Percentiles rank a stretch among this genome's conserved stretches.
These are phyloP conservation scores for Fusarium agapanthi DNA, from an alignment of 2,329 filamentous ascomycete genomes.

Conservation along the genomic window DNA sequence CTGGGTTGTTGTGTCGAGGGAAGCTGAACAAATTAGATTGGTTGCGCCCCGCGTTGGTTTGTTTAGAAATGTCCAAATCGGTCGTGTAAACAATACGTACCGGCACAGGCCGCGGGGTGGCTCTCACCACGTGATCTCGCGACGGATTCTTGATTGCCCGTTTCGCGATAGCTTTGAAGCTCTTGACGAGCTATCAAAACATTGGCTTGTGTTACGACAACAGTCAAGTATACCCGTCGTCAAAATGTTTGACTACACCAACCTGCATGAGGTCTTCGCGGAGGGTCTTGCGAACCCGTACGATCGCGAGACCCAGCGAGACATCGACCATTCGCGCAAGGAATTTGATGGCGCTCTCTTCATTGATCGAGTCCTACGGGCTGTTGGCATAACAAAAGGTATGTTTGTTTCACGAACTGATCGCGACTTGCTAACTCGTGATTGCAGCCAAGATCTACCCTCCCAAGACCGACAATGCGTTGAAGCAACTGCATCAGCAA, in stretches of 20 bases:
- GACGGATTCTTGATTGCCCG: conserved; percentile 11
- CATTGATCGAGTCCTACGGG: conserved; percentile 78
- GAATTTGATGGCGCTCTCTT: conserved; percentile 76
- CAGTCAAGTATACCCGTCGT: background rate
- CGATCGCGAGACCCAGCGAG: conserved; percentile 66
- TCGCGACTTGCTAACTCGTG: background rate
- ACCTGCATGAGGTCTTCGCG: conserved; percentile 75
- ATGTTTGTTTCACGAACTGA: conserved; percentile 3
- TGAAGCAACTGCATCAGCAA: conserved; percentile 74
- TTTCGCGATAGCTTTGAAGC: conserved; percentile 39
- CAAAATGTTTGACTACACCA: conserved; percentile 69
- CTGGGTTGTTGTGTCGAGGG: conserved; percentile 8
- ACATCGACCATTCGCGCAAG: conserved; percentile 73
- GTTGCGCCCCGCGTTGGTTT: conserved; percentile 49
- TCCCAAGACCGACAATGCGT: conserved; percentile 72
- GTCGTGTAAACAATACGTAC: conserved; percentile 51
- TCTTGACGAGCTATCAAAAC: conserved; percentile 4
- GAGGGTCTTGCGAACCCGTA: conserved; percentile 69
- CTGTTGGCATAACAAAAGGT: conserved; percentile 77
- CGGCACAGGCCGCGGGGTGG: conserved; percentile 6
- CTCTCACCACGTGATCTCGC: conserved; percentile 34
- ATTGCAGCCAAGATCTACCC: conserved; percentile 74
- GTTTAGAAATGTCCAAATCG: conserved; percentile 52
- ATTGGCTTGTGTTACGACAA: background rate
- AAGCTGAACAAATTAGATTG: conserved; percentile 38